Evolutionary conservation across 345 rosid genomes (phyloP).

Genomic region (Orychophragmus violaceus): DNA sequence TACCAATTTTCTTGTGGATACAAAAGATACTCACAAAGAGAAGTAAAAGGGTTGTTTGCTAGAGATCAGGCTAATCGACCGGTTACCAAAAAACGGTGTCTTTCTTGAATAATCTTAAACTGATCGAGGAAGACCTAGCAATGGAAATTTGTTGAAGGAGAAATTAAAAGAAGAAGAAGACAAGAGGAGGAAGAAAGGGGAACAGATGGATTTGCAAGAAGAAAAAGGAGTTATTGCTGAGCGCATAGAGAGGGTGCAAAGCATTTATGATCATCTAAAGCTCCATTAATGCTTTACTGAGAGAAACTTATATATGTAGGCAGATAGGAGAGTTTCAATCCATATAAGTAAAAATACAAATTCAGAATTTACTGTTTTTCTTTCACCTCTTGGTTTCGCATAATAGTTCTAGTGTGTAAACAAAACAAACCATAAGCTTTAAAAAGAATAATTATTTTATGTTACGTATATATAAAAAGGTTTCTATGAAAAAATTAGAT

Average conservation of each 20-base stretch:
- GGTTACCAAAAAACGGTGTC: neutral
- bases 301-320: slow-evolving; percentile 14
- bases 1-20: neutral
- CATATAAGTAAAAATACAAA: neutral
- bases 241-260: slow-evolving; percentile 59
- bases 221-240: slow-evolving; percentile 62
- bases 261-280: slow-evolving; percentile 60
- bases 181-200: slow-evolving; percentile 26
- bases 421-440: neutral
- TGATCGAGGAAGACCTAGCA: slow-evolving; percentile 1
- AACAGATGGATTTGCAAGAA: slow-evolving; percentile 26
- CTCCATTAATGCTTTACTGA: slow-evolving; percentile 30
- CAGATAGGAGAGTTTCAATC: neutral
- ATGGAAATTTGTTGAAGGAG: slow-evolving; percentile 14
- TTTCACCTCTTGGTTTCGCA: slow-evolving; percentile 18
- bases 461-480: neutral
- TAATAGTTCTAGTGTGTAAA: neutral
- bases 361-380: slow-evolving; percentile 10
- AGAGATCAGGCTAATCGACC: neutral
- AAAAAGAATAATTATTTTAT: neutral
- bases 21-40: neutral
- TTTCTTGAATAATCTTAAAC: neutral
- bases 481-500: too few relatives aligned
- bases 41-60: neutral
- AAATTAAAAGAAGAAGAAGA: slow-evolving; percentile 9